Conservation (phyloP, 2,329 filamentous ascomycete genomes). For the Xylaria sp. region DNA sequence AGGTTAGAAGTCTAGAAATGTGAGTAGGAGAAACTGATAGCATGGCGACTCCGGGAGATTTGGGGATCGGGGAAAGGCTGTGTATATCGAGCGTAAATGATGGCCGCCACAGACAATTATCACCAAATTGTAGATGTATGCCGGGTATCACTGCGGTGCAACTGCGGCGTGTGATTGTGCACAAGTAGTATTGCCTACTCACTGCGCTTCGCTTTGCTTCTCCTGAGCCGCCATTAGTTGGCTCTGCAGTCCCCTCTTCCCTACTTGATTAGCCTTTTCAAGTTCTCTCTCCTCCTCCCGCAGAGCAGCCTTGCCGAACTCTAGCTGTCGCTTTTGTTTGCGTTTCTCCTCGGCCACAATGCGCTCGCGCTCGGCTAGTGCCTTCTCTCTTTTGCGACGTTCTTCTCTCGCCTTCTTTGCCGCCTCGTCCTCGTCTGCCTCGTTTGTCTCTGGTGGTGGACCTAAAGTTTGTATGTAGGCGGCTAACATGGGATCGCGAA, state of each 20-base stretch:
- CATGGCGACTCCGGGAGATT: background rate
- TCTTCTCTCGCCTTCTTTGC: constrained; percentile 56
- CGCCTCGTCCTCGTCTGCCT: constrained; percentile 58
- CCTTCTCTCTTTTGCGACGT: constrained; percentile 65
- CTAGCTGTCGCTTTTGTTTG: constrained; percentile 62
- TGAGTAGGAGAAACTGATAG: background rate
- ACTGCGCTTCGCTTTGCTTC: constrained; percentile 15
- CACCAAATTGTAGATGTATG: background rate
- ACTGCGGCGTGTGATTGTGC: background rate
- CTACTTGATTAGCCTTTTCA: constrained; percentile 70
- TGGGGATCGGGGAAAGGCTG: background rate
- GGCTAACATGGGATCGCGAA: constrained; percentile 69
- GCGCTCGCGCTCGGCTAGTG: constrained; percentile 68
- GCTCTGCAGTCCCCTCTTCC: constrained; percentile 68
- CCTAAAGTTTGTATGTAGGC: constrained; percentile 69
- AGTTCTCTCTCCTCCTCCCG: constrained; percentile 72
- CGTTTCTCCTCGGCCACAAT: constrained; percentile 68
- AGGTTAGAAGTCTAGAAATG: too few relatives aligned
- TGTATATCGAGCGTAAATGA: background rate
- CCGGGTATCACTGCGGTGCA: constrained; percentile 7
- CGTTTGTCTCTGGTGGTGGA: constrained; percentile 55
- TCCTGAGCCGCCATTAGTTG: constrained; percentile 55
- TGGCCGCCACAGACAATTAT: background rate
- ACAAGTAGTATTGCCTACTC: background rate
- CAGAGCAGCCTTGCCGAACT: constrained; percentile 64